Conservation (phyloP, 2,329 filamentous ascomycete genomes). For the Incumbomyces delicatus region DNA sequence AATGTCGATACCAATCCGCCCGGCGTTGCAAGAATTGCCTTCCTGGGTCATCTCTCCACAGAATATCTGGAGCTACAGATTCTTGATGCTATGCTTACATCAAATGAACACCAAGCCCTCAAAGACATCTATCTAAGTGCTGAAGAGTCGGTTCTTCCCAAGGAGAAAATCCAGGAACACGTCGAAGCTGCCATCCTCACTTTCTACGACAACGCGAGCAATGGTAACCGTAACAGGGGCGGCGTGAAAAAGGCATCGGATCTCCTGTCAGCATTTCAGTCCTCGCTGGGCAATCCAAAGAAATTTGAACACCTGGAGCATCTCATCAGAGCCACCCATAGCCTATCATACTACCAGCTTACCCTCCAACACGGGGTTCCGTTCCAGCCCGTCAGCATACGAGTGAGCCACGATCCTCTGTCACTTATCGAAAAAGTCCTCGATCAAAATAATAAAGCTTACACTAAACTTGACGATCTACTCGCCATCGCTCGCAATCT, state of each 20-base stretch:
- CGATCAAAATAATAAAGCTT: conserved; percentile 51
- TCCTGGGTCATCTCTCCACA: conserved; percentile 21
- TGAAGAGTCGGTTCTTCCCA: conserved; percentile 29
- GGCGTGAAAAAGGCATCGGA: conserved; percentile 53
- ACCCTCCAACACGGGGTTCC: conserved; percentile 55
- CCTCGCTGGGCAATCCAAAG: conserved; percentile 32
- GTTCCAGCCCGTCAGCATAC: conserved; percentile 57
- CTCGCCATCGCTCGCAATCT: conserved; percentile 52
- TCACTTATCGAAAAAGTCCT: conserved; percentile 50
- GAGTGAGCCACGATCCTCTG: conserved; percentile 52
- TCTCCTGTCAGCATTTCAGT: conserved; percentile 36
- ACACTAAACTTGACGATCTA: conserved; percentile 55
- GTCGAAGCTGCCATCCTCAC: conserved; percentile 44
- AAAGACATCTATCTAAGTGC: conserved; percentile 31
- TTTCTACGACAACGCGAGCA: conserved; percentile 56
- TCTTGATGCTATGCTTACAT: conserved; percentile 44
- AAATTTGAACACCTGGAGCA: conserved; percentile 38
- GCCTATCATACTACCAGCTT: conserved; percentile 55
- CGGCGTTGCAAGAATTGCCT: conserved; percentile 12
- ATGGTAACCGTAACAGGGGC: conserved; percentile 53
- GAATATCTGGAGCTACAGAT: conserved; percentile 43
- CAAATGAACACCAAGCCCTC: conserved; percentile 34
- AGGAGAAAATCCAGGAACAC: conserved; percentile 41
- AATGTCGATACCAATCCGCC: conserved; percentile 20
- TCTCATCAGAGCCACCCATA: conserved; percentile 52